phyloP scores from a whole-genome alignment of 1,284 basidiomycete genomes.

The Trichosporon faecale region DNA sequence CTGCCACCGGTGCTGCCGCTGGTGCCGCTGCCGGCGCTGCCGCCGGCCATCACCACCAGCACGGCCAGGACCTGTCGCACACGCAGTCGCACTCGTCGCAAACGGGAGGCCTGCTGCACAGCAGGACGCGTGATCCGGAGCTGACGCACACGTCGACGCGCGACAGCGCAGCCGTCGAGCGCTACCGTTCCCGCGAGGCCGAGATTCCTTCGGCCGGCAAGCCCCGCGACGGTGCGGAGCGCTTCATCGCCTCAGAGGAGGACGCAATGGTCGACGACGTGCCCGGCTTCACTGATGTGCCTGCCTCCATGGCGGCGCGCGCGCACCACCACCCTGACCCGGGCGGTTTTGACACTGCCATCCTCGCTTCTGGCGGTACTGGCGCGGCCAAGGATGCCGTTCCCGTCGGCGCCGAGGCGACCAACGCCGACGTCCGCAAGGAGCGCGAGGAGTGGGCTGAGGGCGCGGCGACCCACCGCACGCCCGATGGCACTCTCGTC shows the following conservation, averaged over 20 bases:
- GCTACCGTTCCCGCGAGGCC: neutral
- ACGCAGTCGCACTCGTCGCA: neutral
- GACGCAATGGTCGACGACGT: slow-evolving; percentile 5
- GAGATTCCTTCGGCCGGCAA: neutral
- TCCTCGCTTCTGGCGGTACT: neutral
- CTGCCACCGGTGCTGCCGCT: neutral
- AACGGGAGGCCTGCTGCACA: neutral
- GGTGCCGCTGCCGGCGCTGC: neutral
- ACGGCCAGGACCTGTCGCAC: neutral
- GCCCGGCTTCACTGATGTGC: slow-evolving; percentile 4
- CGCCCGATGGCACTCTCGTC: neutral
- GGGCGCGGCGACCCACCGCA: neutral
- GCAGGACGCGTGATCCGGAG: neutral
- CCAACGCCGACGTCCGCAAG: neutral
- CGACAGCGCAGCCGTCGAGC: neutral
- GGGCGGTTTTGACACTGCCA: neutral
- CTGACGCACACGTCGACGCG: neutral
- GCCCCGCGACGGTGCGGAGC: neutral
- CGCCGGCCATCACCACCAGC: neutral
- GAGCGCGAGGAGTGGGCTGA: neutral
- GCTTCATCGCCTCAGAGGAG: neutral
- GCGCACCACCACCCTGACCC: slow-evolving; percentile 8
- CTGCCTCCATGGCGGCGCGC: neutral
- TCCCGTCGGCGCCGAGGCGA: neutral
- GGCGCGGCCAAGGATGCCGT: slow-evolving; percentile 4